Evolutionary conservation across 2,329 filamentous ascomycete genomes (phyloP).

Genomic region (Clarireedia monteithiana): DNA sequence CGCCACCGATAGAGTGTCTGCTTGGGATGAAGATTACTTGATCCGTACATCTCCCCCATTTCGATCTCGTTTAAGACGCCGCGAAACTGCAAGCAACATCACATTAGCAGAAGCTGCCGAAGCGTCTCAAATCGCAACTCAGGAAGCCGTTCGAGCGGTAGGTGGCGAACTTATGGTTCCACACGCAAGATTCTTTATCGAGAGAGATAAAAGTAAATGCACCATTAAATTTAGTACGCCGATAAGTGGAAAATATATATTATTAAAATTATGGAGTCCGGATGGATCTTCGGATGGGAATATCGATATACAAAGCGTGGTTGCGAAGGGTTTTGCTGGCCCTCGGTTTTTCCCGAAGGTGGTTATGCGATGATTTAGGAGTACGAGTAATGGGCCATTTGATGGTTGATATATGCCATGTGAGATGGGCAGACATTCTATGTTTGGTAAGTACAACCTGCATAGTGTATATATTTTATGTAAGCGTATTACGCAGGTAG

Average conservation of each 20-base stretch:
- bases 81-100: constrained; percentile 27
- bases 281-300: constrained; percentile 57
- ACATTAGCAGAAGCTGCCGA: constrained; percentile 26
- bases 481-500: too few relatives aligned
- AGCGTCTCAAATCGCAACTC: constrained; percentile 40
- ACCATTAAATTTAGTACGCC: constrained; percentile 80
- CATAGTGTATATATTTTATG: too few relatives aligned
- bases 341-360: constrained; percentile 66
- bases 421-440: too few relatives aligned
- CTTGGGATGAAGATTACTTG: neutral
- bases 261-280: constrained; percentile 87
- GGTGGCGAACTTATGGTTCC: constrained; percentile 59
- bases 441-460: too few relatives aligned
- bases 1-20: neutral
- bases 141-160: constrained; percentile 48
- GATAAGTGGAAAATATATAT: constrained; percentile 71
- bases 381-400: too few relatives aligned
- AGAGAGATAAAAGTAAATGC: constrained; percentile 74
- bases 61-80: constrained; percentile 14
- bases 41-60: constrained; percentile 3
- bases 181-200: constrained; percentile 77
- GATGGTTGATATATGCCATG: too few relatives aligned
- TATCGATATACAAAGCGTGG: constrained; percentile 83
- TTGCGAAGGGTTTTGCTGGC: constrained; percentile 77
- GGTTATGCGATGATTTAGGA: neutral